Evolutionary conservation across 345 rosid species (phyloP), one percentile per base, ranked within the genome.

Genomic region (Raphanus raphanistrum): DNA sequence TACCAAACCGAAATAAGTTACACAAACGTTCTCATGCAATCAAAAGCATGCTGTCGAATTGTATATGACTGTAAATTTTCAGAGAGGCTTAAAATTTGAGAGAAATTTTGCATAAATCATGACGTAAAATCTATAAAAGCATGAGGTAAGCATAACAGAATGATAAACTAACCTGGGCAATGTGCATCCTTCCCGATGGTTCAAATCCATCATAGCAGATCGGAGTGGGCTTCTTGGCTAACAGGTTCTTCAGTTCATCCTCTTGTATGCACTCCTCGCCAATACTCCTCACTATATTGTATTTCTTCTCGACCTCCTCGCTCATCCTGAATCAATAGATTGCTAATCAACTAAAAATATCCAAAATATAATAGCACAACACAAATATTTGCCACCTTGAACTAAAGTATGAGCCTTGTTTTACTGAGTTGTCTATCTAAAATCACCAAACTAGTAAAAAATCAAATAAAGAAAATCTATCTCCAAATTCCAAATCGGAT

Each of bases 131-230:
- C 60, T 57, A 4, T 21, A 57, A 57, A 10, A 8, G 25, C 8
- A 21, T 21, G 5, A 21, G 8, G 61, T 26, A 59, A 4, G 32
- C 33, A 59, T 4, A 59, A 59, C 8, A 59, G 33, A 26, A 9
- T 59, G 63, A 59, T 59, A 26, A 26, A 59, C 63, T 12, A 7
- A 84, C 98, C 92, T 94, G 97, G 74, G 98, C 97, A 26, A 94
- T 94, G 83, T 94, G 97, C 98, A 94, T 92, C 74, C 95, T 83
- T 33, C 97, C 95, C 3, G 98, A 92, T 60, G 98, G 97, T 86
- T 94, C 98, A 65, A 94, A 92, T 8, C 97, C 97, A 55, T 94
- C 97, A 29, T 94, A 94, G 83, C 97, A 90, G 82, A 92, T 87
- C 15, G 97, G 97, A 26, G 82, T 58, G 65, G 93, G 86, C 77